Evolutionary conservation across 805 yeast species (phyloP), one percentile per base, ranked within the genome.

Genomic region (Candida quercuum): DNA sequence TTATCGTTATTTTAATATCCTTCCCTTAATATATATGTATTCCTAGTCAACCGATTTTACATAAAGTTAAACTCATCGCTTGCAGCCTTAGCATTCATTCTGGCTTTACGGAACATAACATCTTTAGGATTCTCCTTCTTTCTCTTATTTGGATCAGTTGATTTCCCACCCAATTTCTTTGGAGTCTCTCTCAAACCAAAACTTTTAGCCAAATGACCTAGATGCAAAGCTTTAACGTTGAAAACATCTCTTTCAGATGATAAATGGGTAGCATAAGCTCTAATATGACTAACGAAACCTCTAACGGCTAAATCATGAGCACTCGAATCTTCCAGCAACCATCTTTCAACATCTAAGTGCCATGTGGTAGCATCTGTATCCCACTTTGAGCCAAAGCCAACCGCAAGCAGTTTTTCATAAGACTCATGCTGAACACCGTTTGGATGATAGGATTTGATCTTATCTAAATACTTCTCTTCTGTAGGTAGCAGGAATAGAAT

Each of bases 171-270:
- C 54, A 84, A 67, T 49, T 75, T 76, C 66, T 84, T 87, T 21
- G 99, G 99, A 7, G 95, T 82, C 52, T 93, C 99, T 61, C 99
- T 78, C 37, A 93, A 67, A 3, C 91, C 99, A 60, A 94, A 94
- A 46, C 93, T 74, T 59, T 93, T 93, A 16, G 98, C 97, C 52
- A 94, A 66, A 66, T 93, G 99, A 21, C 99, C 99, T 47, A 94
- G 66, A 69, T 93, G 99, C 41, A 94, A 65, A 24, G 71, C 62
- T 49, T 84, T 84, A 23, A 93, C 81, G 54, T 86, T 88, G 69
- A 93, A 93, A 45, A 72, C 77, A 34, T 71, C 74, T 55, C 89
- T 76, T 59, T 93, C 99, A 2, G 78, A 51, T 0, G 89, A 67
- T 40, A 88, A 73, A 66, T 93, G 99, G 0, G 99, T 93, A 6